phyloP scores from a whole-genome alignment of 2,329 filamentous ascomycete genomes.

The Diaporthe longicolla region DNA sequence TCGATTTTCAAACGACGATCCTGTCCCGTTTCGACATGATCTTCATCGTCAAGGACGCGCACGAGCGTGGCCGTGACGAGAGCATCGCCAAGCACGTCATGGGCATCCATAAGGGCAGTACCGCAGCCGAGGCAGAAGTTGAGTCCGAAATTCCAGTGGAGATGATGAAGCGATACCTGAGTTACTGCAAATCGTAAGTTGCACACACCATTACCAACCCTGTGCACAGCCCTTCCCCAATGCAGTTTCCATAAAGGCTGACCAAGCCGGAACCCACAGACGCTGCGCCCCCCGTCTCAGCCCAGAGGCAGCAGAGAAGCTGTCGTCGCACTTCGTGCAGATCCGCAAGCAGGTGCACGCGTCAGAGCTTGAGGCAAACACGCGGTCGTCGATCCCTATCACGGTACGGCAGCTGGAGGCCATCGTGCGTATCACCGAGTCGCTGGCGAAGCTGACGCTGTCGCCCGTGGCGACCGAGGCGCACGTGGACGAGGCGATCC shows the following conservation, averaged over 20 bases:
- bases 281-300: constrained; percentile 94
- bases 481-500: constrained; percentile 97
- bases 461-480: constrained; percentile 88
- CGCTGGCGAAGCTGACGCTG: constrained; percentile 90
- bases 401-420: constrained; percentile 97
- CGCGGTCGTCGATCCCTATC: constrained; percentile 94
- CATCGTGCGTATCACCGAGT: constrained; percentile 96
- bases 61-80: constrained; percentile 90
- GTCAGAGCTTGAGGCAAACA: constrained; percentile 89
- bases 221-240: not conserved
- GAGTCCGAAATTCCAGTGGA: constrained; percentile 94
- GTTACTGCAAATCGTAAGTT: constrained; percentile 94
- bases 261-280: constrained; percentile 62
- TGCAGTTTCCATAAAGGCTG: constrained; percentile 46
- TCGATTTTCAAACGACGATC: constrained; percentile 99
- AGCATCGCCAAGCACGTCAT: constrained; percentile 97
- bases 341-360: constrained; percentile 95
- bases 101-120: constrained; percentile 94
- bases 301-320: constrained; percentile 91
- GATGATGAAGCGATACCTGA: constrained; percentile 97
- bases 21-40: constrained; percentile 99
- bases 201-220: not conserved
- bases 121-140: constrained; percentile 83
- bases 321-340: constrained; percentile 96
- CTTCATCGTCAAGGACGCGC: constrained; percentile 97